phyloP scores from a whole-genome alignment of 2,329 filamentous ascomycete genomes.

The Zasmidium citrigriseum region DNA sequence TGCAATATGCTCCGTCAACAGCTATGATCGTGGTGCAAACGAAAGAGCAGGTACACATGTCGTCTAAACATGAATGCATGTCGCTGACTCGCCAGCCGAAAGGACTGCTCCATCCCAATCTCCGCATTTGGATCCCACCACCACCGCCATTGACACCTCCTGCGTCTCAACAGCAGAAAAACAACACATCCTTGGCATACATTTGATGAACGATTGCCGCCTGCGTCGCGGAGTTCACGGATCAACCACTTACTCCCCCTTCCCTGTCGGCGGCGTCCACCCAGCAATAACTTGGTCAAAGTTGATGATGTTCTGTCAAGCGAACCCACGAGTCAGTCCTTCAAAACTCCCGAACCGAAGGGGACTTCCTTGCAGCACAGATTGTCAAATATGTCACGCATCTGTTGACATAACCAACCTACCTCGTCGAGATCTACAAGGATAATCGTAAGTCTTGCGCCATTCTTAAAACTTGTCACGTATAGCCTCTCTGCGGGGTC shows the following conservation, averaged over 20 bases:
- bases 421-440: slow-evolving; percentile 8
- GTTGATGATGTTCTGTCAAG: slow-evolving; percentile 12
- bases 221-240: neutral
- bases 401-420: neutral
- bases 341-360: neutral
- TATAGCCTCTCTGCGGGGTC: neutral
- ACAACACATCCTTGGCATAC: neutral
- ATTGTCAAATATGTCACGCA: neutral
- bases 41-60: neutral
- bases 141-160: neutral
- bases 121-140: slow-evolving; percentile 1
- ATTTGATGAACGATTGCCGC: neutral
- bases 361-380: neutral
- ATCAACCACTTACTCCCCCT: neutral
- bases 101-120: neutral
- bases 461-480: neutral
- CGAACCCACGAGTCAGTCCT: neutral
- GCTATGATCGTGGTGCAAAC: too few species aligned
- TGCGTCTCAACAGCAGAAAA: neutral
- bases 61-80: neutral
- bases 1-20: too few species aligned
- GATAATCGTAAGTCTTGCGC: neutral
- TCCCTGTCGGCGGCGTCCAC: neutral
- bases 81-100: neutral
- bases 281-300: slow-evolving; percentile 13